Percentiles rank a stretch among this genome's conserved stretches.
Conservation (phyloP, 257 asterid species). For the Lycium ferocissimum region DNA sequence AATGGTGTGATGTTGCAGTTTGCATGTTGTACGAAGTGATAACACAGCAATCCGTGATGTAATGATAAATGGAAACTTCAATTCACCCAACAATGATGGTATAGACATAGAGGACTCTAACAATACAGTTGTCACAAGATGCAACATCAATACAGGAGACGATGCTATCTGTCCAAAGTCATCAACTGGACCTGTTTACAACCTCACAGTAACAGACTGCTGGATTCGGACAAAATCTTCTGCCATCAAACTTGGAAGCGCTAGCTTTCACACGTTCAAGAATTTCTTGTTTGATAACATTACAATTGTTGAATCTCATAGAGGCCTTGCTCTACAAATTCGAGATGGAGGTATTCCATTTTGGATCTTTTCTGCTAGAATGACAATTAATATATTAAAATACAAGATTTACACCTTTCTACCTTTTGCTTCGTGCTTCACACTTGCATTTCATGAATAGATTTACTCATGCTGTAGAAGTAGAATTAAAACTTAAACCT, state of each 20-base stretch:
- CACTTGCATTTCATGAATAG: constrained; percentile 10
- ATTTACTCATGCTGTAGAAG: neutral
- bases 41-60: constrained; percentile 70
- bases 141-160: constrained; percentile 88
- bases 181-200: constrained; percentile 62
- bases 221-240: constrained; percentile 93
- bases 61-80: constrained; percentile 78
- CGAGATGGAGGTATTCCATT: constrained; percentile 84
- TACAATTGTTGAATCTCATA: constrained; percentile 77
- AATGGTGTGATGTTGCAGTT: constrained; percentile 48
- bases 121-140: constrained; percentile 73
- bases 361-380: constrained; percentile 2
- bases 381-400: neutral
- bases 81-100: constrained; percentile 91
- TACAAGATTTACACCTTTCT: neutral
- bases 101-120: constrained; percentile 91
- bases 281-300: constrained; percentile 73
- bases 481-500: neutral
- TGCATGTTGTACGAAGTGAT: constrained; percentile 79
- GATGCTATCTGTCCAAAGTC: constrained; percentile 98
- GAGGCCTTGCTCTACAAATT: constrained; percentile 87
- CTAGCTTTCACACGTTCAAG: constrained; percentile 56
- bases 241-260: constrained; percentile 94
- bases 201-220: constrained; percentile 75
- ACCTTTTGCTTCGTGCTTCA: neutral